Base-by-base conservation (phyloP, 768 basidiomycete species). In the Termitomyces sp. region DNA sequence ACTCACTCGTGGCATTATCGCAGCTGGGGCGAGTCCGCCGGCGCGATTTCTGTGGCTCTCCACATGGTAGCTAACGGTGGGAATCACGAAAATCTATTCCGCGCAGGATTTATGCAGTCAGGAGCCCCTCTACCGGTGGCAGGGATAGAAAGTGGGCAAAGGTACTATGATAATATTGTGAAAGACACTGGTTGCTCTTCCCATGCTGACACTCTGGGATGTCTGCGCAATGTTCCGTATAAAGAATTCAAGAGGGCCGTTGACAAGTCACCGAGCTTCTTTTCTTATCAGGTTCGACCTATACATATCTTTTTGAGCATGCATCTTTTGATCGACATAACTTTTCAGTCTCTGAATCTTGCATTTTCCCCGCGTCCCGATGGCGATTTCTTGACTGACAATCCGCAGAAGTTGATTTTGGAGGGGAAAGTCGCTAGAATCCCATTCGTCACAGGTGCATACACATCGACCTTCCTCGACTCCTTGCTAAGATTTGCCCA, bases 341-440 rank as follows among this genome's bases (percentile, higher is more conserved):
- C 32, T 26, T 38, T 49, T 8, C 28, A 82, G 81, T 74, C 78
- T 1, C 64, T 80, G 48, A 68, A 66, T 33, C 67, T 80, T 38
- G 72, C 80, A 0, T 86, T 77, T 78, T 62, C 75, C 2, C 82
- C 82, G 33, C 72, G 78, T 3, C 68, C 73, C 5, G 83, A 85
- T 59, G 82, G 80, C 1, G 63, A 71, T 0, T 78, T 84, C 62
- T 55, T 85, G n/a, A 71, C 73, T 1, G 78, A 76, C 32, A 60
- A 74, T 44, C 78, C 80, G 6, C 72, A 74, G 60, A 64, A 70
- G 14, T 70, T 81, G 6, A 72, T 82, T 9, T 63, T 70, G 48
- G 57, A 76, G 26, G 79, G 79, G 0, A 73, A 68, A 40, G 70
- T 83, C 10, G 79, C 81, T 0, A 73, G 76, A 14, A 68, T 84